Conservation (phyloP, 2,329 filamentous ascomycete species). For the Ascochyta fabae region DNA sequence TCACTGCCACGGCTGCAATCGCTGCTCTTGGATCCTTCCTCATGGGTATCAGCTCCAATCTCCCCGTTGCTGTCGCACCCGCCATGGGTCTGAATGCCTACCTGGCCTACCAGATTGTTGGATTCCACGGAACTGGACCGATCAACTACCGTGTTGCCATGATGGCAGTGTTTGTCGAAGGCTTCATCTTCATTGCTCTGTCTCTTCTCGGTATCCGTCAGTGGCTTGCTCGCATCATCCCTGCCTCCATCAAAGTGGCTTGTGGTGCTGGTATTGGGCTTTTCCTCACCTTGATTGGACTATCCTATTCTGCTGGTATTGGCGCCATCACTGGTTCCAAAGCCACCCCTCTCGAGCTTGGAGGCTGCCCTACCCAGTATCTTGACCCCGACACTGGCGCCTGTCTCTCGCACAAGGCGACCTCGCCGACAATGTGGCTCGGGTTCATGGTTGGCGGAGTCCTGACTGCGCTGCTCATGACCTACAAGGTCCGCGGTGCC, state of each 20-base stretch:
- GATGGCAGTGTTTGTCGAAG: constrained; percentile 88
- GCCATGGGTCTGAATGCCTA: constrained; percentile 90
- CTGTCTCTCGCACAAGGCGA: constrained; percentile 76
- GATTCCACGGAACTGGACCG: constrained; percentile 76
- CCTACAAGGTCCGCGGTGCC: constrained; percentile 85
- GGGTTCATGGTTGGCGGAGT: constrained; percentile 87
- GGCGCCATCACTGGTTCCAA: constrained; percentile 73
- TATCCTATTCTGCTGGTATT: constrained; percentile 83
- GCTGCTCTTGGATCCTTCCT: constrained; percentile 78
- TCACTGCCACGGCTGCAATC: constrained; percentile 86
- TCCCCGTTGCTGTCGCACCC: constrained; percentile 75
- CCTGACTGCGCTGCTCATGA: constrained; percentile 78
- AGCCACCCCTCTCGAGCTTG: constrained; percentile 74
- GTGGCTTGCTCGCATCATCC: constrained; percentile 69
- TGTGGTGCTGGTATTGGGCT: constrained; percentile 90
- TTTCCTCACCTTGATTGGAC: constrained; percentile 77
- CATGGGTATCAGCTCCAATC: constrained; percentile 82
- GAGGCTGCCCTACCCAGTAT: constrained; percentile 70
- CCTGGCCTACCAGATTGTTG: constrained; percentile 82
- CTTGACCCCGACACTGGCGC: constrained; percentile 51
- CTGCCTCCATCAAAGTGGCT: constrained; percentile 85
- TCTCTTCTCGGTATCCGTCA: constrained; percentile 75
- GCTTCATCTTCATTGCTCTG: constrained; percentile 81
- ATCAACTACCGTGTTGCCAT: constrained; percentile 71
- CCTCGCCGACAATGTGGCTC: constrained; percentile 82